Conservation (phyloP, 2,329 filamentous ascomycete species). For the Diaporthe capsici region DNA sequence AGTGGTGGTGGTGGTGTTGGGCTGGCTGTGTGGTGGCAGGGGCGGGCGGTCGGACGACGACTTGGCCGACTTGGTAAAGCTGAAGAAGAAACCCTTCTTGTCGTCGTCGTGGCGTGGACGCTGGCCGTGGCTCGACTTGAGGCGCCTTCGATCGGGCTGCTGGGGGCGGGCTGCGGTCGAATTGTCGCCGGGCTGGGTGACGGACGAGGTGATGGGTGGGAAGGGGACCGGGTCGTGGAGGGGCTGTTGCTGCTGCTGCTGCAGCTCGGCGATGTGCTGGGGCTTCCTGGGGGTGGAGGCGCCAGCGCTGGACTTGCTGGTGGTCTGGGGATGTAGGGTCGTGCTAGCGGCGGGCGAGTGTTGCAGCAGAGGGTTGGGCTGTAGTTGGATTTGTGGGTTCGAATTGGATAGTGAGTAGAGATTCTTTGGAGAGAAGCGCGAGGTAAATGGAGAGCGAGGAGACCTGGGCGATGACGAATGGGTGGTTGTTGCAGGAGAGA, state of each 20-base stretch:
- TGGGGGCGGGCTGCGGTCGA: constrained; percentile 44
- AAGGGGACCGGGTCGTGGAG: constrained; percentile 47
- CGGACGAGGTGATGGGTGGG: constrained; percentile 48
- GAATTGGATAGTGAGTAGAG: constrained; percentile 33
- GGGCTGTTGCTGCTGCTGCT: constrained; percentile 42
- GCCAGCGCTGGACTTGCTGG: background rate
- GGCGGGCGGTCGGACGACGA: constrained; percentile 54
- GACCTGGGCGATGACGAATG: constrained; percentile 62
- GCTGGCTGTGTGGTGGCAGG: constrained; percentile 46
- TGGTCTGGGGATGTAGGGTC: constrained; percentile 22
- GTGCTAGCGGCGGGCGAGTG: constrained; percentile 24
- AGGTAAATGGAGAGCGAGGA: constrained; percentile 61
- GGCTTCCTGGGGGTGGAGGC: constrained; percentile 41
- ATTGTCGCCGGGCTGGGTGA: constrained; percentile 41
- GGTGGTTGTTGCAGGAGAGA: constrained; percentile 48
- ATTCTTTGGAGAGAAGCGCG: constrained; percentile 58
- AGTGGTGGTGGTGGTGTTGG: constrained; percentile 43
- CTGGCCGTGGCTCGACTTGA: constrained; percentile 49
- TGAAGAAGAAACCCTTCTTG: constrained; percentile 65
- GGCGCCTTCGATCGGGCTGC: constrained; percentile 46
- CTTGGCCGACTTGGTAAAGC: constrained; percentile 64
- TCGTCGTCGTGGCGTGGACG: constrained; percentile 59
- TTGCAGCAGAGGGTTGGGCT: constrained; percentile 4
- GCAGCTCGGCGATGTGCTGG: constrained; percentile 51
- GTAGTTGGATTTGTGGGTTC: constrained; percentile 13